These are phyloP conservation scores for Euphorbia tirucalli DNA, from an alignment of 345 rosid species.

Conservation along the genomic window DNA sequence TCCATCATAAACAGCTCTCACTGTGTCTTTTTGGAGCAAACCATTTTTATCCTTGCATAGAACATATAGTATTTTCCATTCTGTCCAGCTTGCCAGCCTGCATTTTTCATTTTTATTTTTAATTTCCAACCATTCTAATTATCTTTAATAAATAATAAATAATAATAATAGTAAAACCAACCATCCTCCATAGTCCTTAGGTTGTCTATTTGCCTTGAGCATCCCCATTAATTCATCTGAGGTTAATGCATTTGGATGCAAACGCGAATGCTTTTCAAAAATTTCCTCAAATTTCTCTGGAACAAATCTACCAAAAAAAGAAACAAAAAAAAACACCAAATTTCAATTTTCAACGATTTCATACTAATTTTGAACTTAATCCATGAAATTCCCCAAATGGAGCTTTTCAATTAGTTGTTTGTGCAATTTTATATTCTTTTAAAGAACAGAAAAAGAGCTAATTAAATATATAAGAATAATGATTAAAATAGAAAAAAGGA, in stretches of 20 bases:
- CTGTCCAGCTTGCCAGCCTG: conserved; percentile 62
- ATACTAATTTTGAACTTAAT: too few species aligned
- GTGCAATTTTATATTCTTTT: too few species aligned
- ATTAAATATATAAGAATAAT: too few species aligned
- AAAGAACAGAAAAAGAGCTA: too few species aligned
- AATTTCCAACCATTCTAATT: neutral
- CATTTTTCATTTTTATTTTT: neutral
- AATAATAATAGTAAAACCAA: conserved; percentile 28
- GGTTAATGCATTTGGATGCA: conserved; percentile 47
- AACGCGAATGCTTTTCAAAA: conserved; percentile 49
- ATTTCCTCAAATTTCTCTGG: conserved; percentile 69
- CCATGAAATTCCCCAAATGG: too few species aligned
- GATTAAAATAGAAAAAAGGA: too few species aligned
- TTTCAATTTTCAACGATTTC: too few species aligned
- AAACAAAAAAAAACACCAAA: too few species aligned
- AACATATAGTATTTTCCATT: conserved; percentile 57
- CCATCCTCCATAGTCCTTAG: conserved; percentile 58
- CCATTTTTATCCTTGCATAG: conserved; percentile 76
- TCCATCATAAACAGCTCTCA: conserved; percentile 75
- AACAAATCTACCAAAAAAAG: conserved; percentile 60
- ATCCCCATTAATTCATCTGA: conserved; percentile 44
- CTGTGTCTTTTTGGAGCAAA: conserved; percentile 55
- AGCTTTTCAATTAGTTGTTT: too few species aligned
- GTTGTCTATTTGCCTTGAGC: conserved; percentile 52
- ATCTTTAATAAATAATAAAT: neutral